phyloP scores from a whole-genome alignment of 2,329 filamentous ascomycete species.

The Rosellinia necatrix region DNA sequence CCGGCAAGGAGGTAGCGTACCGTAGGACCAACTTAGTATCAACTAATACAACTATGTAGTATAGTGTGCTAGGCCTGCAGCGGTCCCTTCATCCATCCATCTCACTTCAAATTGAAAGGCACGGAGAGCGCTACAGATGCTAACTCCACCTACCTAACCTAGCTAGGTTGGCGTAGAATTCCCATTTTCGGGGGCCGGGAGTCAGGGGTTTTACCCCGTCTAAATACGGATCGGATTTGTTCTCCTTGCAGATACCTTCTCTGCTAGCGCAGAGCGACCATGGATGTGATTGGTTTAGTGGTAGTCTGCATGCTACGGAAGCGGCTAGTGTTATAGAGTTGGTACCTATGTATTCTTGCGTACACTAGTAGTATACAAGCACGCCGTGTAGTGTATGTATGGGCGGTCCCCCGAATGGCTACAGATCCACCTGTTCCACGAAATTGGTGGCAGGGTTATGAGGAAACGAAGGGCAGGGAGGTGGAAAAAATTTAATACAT shows the following conservation, averaged over 20 bases:
- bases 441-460: too few species aligned
- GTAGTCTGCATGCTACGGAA: conserved; percentile 1
- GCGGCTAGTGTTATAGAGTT: conserved; percentile 11
- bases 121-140: background rate
- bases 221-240: conserved; percentile 15
- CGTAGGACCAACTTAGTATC: too few species aligned
- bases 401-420: too few species aligned
- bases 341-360: background rate
- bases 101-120: conserved; percentile 3
- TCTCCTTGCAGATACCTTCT: conserved; percentile 18
- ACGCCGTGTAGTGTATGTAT: too few species aligned
- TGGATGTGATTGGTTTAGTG: conserved; percentile 18
- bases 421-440: too few species aligned
- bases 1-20: too few species aligned
- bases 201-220: conserved; percentile 24
- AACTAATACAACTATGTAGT: too few species aligned
- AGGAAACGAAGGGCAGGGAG: too few species aligned
- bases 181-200: conserved; percentile 22
- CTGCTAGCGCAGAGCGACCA: background rate
- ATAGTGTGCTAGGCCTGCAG: conserved; percentile 8
- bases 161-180: conserved; percentile 8
- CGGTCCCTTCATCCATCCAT: background rate
- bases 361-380: too few species aligned
- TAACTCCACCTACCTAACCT: conserved; percentile 1
- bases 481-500: too few species aligned